These are phyloP conservation scores for Ligustrum vulgare DNA, from an alignment of 257 asterid species.

Conservation along the genomic window DNA sequence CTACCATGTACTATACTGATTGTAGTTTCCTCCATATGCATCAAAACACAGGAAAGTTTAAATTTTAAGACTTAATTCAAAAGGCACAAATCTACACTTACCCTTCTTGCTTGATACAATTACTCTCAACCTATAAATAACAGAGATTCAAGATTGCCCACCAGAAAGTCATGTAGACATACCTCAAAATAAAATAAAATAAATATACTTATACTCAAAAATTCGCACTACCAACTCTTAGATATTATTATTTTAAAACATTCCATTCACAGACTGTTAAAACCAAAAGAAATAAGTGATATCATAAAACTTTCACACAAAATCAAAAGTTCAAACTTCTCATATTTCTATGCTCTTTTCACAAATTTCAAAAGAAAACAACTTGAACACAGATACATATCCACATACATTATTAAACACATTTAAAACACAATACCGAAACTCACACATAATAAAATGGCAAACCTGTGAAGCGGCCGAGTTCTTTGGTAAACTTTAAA, in stretches of 20 bases:
- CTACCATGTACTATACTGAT: neutral
- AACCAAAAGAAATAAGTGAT: no score
- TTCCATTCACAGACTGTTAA: no score
- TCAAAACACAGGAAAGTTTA: neutral
- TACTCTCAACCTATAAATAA: neutral
- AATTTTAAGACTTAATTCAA: neutral
- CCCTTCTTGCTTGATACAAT: neutral
- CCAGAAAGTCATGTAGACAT: neutral
- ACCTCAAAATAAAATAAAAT: neutral
- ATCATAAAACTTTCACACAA: neutral
- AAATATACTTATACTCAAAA: neutral
- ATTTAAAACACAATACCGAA: neutral
- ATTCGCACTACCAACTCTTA: neutral
- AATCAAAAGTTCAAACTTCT: neutral
- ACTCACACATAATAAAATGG: neutral
- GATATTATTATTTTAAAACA: no score
- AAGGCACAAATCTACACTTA: neutral
- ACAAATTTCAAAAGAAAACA: neutral
- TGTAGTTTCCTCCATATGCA: neutral
- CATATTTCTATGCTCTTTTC: neutral
- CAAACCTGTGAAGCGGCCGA: slow-evolving; percentile 82
- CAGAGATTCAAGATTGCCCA: neutral
- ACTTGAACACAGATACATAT: neutral
- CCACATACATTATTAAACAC: neutral
- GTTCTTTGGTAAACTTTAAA: slow-evolving; percentile 71